These are phyloP conservation scores for Cucumis melo DNA, from an alignment of 306 rosid species.

Conservation along the genomic window DNA sequence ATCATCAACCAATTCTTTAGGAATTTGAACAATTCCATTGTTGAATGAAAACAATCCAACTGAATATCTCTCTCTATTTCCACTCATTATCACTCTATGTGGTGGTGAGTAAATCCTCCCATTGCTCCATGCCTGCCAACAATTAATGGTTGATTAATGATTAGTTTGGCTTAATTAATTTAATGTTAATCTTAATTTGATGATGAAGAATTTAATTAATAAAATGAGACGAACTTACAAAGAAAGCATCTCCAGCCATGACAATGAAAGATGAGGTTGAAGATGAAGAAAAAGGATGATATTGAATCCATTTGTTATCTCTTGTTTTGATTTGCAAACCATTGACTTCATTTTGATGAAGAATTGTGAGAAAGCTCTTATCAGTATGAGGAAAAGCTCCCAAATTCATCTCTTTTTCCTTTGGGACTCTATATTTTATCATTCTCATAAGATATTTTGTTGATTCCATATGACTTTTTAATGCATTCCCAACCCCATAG, in stretches of 20 bases:
- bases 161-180: too few relatives aligned
- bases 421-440: conserved; percentile 13
- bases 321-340: conserved; percentile 12
- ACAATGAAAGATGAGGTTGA: conserved; percentile 7
- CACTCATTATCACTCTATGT: conserved; percentile 12
- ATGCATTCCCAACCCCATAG: conserved; percentile 6
- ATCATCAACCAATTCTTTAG: conserved; percentile 9
- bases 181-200: too few relatives aligned
- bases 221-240: neutral
- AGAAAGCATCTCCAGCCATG: conserved; percentile 16
- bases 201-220: too few relatives aligned
- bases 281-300: conserved; percentile 3
- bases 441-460: conserved; percentile 6
- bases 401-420: neutral
- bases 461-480: conserved; percentile 8
- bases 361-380: conserved; percentile 12
- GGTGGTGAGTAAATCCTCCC: conserved; percentile 7
- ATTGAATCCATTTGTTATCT: conserved; percentile 12
- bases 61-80: conserved; percentile 6
- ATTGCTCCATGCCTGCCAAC: conserved; percentile 19
- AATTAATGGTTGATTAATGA: too few relatives aligned
- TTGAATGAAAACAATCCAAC: conserved; percentile 5
- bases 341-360: conserved; percentile 12
- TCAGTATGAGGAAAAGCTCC: conserved; percentile 13
- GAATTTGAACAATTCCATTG: conserved; percentile 7